Base-by-base conservation (phyloP, 73 alveolate species). In the Halteria grandinella region DNA sequence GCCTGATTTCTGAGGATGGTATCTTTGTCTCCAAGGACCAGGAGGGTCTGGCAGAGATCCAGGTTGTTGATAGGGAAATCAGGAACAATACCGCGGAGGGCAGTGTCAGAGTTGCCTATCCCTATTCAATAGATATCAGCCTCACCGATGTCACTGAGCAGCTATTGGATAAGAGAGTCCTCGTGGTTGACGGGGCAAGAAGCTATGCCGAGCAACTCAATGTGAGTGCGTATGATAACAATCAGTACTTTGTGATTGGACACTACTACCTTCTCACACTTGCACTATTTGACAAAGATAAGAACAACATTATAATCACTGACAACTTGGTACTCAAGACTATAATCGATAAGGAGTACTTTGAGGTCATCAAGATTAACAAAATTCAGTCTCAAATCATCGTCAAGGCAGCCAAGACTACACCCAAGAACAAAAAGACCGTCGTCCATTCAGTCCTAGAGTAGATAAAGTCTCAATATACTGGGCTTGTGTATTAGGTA, bases 71-170 rank as follows among this genome's bases (percentile, higher is more conserved):
- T 41, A 29, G 31, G 6, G 55, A 20, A 12, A 66, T 88, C 24
- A 52, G 48, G 18, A 40, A 75, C 31, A 88, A 88, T 63, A 88
- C 70, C 8, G 90, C 83, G 17, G 85, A 83, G 49, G 75, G 69
- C 21, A 12, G 57, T 3, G 87, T 88, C 3, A 70, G 83, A 1
- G 66, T 88, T 11, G 91, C 75, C 25, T 33, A 32, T 8, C 95
- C 95, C 6, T 72, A 39, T 31, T 20, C 25, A 6, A 21, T 88
- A 18, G 88, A 59, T 44, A 74, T 83, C 29, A 85, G 50, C 27
- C 50, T 82, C 2, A 44, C 23, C 1, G 92, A 83, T 40, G 55
- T 83, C 23, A 60, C 85, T 49, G 55, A 44, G 33, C 36, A 74
- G 14, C 23, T 48, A n/a, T 20, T 21, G 4, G 52, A 66, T 15